Evolutionary conservation across 2,329 filamentous ascomycete species (phyloP).

Genomic region (Albophoma yamanashiensis): DNA sequence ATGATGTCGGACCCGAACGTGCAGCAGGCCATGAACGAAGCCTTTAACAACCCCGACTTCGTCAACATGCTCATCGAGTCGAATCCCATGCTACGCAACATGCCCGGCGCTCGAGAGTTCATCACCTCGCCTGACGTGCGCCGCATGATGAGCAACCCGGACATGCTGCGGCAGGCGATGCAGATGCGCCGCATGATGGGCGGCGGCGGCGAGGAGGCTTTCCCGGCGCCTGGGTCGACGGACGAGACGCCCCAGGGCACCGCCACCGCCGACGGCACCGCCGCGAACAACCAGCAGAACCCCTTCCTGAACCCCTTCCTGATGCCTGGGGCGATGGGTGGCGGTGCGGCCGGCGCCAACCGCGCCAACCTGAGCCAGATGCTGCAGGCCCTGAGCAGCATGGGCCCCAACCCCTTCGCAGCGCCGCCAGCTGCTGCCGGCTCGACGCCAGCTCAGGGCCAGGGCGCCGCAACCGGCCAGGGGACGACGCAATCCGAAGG

Average conservation of each 20-base stretch:
- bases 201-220: conserved; percentile 46
- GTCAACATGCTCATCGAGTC: conserved; percentile 90
- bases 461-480: conserved; percentile 10
- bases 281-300: conserved; percentile 25
- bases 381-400: conserved; percentile 14
- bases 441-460: conserved; percentile 15
- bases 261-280: conserved; percentile 17
- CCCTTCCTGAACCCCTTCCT: conserved; percentile 29
- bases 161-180: conserved; percentile 70
- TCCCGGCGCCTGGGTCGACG: conserved; percentile 85
- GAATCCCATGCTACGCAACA: conserved; percentile 70
- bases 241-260: conserved; percentile 62
- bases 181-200: conserved; percentile 68
- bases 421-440: conserved; percentile 8
- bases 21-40: conserved; percentile 82
- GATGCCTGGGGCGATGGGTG: conserved; percentile 13
- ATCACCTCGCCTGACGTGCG: conserved; percentile 83
- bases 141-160: conserved; percentile 86
- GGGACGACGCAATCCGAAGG: conserved; percentile 10
- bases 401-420: conserved; percentile 24
- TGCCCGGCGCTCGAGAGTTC: conserved; percentile 71
- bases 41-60: conserved; percentile 88
- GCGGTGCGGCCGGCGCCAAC: conserved; percentile 8
- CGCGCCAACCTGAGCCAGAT: conserved; percentile 14
- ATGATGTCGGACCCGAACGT: conserved; percentile 87